Conservation (phyloP, 257 asterid genomes). For the Nicotiana sylvestris region DNA sequence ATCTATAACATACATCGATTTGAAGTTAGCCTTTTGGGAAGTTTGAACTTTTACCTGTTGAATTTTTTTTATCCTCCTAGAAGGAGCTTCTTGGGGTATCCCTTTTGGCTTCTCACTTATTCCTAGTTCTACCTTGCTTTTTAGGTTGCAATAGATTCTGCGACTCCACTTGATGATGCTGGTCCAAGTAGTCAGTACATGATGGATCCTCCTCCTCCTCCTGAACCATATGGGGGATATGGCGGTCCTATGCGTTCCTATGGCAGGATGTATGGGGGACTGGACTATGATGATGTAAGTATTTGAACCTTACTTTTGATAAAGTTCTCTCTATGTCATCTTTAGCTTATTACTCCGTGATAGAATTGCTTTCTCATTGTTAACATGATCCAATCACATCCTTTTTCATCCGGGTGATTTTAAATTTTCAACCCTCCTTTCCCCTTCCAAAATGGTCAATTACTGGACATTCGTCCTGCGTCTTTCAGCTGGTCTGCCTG, state of each 20-base stretch:
- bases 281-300: conserved; percentile 94
- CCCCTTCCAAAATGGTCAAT: neutral
- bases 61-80: neutral
- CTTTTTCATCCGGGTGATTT: neutral
- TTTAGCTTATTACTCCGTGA: neutral
- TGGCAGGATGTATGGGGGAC: conserved; percentile 85
- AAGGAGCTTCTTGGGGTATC: neutral
- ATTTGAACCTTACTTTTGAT: neutral
- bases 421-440: neutral
- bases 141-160: conserved; percentile 98
- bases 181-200: conserved; percentile 64
- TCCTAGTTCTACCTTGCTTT: conserved; percentile 7
- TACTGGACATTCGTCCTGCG: neutral
- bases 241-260: conserved; percentile 81
- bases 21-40: neutral
- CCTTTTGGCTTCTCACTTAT: neutral
- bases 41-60: neutral
- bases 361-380: neutral
- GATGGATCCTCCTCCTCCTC: conserved; percentile 55
- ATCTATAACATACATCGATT: neutral
- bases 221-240: conserved; percentile 69
- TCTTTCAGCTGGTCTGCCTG: conserved; percentile 1
- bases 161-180: conserved; percentile 95
- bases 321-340: neutral
- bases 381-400: neutral